A percentile compares a stretch with the other conserved stretches of the same genome.
Evolutionary conservation across 2,329 filamentous ascomycete species (phyloP).

Genomic region (Incumbomyces delicatus): DNA sequence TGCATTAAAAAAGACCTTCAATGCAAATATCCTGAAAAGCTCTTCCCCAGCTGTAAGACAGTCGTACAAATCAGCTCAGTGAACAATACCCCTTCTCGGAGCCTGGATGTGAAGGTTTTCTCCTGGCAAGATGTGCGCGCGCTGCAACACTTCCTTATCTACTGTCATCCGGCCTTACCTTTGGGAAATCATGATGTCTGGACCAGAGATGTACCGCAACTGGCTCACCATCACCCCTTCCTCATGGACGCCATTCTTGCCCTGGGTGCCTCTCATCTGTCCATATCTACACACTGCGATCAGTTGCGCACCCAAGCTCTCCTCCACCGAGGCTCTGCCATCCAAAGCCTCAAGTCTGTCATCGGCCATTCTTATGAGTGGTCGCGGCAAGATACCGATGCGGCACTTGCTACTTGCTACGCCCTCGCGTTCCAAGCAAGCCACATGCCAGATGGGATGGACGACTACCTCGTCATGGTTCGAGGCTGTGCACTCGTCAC

Average conservation of each 20-base stretch:
- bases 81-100: not conserved
- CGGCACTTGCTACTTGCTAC: conserved; percentile 26
- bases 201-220: conserved; percentile 55
- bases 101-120: not conserved
- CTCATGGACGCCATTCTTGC: conserved; percentile 62
- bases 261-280: conserved; percentile 52
- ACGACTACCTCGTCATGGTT: conserved; percentile 28
- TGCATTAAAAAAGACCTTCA: conserved; percentile 22
- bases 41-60: not conserved
- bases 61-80: no score
- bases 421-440: conserved; percentile 26
- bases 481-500: conserved; percentile 25
- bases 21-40: conserved; percentile 23
- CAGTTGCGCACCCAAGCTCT: conserved; percentile 48
- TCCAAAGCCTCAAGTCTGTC: conserved; percentile 49
- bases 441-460: conserved; percentile 25
- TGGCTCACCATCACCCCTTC: conserved; percentile 56
- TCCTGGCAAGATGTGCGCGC: conserved; percentile 34
- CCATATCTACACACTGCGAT: conserved; percentile 36
- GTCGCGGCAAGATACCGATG: conserved; percentile 10
- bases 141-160: conserved; percentile 41
- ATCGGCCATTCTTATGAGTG: conserved; percentile 25
- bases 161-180: conserved; percentile 51
- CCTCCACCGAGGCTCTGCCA: conserved; percentile 54
- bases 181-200: conserved; percentile 55